phyloP scores from a whole-genome alignment of 1,139 yeast genomes.

The Geotrichum aggregatum region DNA sequence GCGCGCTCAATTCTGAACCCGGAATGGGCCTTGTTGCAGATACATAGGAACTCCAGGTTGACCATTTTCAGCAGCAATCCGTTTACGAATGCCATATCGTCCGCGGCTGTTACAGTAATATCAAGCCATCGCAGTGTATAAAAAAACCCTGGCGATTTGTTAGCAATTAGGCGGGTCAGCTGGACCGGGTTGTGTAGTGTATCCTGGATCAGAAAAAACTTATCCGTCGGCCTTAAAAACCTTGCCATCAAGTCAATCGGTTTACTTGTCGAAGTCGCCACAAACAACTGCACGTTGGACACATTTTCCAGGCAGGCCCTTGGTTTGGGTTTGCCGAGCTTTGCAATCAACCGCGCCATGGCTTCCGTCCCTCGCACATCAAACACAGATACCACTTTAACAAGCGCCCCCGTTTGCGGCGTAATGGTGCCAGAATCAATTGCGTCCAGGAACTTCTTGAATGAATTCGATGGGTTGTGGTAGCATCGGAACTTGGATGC shows the following conservation, averaged over 20 bases:
- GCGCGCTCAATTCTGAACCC: neutral
- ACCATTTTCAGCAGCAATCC: constrained; percentile 1
- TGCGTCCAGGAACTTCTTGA: constrained; percentile 4
- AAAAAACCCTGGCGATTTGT: constrained; percentile 4
- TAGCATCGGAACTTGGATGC: constrained; percentile 13
- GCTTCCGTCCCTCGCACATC: constrained; percentile 15
- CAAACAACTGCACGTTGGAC: constrained; percentile 10
- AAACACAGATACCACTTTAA: constrained; percentile 7
- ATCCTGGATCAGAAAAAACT: constrained; percentile 14
- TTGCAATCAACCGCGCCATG: constrained; percentile 11
- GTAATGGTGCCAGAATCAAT: neutral
- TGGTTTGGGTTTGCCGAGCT: neutral
- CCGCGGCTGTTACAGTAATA: neutral
- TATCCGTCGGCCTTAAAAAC: constrained; percentile 8
- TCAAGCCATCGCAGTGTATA: constrained; percentile 10
- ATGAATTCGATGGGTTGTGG: constrained; percentile 5
- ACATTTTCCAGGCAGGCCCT: constrained; percentile 2
- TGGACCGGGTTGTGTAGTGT: constrained; percentile 12
- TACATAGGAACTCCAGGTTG: constrained; percentile 8
- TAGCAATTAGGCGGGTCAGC: constrained; percentile 5
- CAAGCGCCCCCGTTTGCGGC: constrained; percentile 2
- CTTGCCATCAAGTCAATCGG: constrained; percentile 11
- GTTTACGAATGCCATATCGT: neutral
- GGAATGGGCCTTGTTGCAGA: neutral
- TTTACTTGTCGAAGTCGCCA: constrained; percentile 6